Evolutionary conservation across 257 asterid species (phyloP), one percentile per base, ranked within the genome.

Genomic region (Nicotiana attenuata): DNA sequence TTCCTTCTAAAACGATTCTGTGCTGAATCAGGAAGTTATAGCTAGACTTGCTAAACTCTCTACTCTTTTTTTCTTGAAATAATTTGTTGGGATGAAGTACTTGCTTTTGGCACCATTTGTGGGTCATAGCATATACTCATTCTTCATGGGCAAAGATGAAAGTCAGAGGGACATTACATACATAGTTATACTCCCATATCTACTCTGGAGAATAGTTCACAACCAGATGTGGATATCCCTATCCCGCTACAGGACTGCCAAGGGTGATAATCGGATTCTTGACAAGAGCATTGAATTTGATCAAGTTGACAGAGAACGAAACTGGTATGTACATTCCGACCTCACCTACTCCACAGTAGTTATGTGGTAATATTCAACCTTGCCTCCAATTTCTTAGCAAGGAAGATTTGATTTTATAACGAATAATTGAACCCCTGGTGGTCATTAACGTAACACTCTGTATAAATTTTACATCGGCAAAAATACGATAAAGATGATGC

Each of bases 291-390:
- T 93, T 47, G 98, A 92, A 33, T 93, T 92, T 17, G 96, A 92
- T 0, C 98, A 93, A 50, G 97, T 93, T 5, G 98, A 93, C 84
- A 86, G 97, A 55, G 97, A 92, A 83, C 89, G 82, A 86, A 91
- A 90, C 84, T 92, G 98, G 97, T 89, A 50, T 9, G 56, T 80
- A 8, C 2, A 14, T 11, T 7, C 3, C 47, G 8, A 38, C 47
- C 47, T 38, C 10, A 8, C 47, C 47, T 11, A 38, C 47, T 38
- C 47, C 3, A 9, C 47, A 38, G 3, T 38, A 7, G 47, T 38
- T 38, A 38, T 7, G 47, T 38, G 11, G 47, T 38, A 38, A 38
- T 38, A 38, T 38, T 47, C 66, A 22, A 3, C 17, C 29, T 14
- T 7, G 16, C 31, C 29, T 60, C 29, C 29, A 20, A 60, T 29